Evolutionary conservation across 2,329 filamentous ascomycete genomes (phyloP), one percentile per base, ranked within the genome.

Genomic region (Ophiosphaerella korrae): DNA sequence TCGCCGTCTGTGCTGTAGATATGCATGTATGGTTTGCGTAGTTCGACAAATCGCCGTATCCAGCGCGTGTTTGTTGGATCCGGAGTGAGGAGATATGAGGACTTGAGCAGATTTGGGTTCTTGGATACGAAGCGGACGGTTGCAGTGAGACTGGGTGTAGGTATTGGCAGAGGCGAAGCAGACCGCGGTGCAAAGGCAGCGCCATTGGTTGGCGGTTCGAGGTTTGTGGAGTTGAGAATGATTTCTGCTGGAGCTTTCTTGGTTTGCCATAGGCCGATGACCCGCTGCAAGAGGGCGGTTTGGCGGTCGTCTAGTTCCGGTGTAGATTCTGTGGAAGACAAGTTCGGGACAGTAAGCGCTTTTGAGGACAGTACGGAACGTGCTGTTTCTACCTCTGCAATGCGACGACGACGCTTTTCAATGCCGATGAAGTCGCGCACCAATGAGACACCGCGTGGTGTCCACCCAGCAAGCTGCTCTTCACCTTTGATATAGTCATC

Each of bases 401-500:
- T 81, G 13, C 92, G 86, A 50, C 83, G 80, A 62, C 86, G 86
- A 67, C 89, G 88, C 74, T 89, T 91, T 53, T 86, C 86, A 5
- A 88, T 83, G 9, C 81, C 75, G 47, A 97, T 88, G 65, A 88
- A 96, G 73, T 99, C 94, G 50, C 87, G 85, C n/a, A 99, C 88
- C 0, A 99, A 78, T 0, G 91, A 95, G 2, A 97, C 89, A 32
- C 94, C 92, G 36, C 94, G 84, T 2, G 94, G 93, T 7, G 87
- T 86, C 94, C 94, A 99, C 49, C 86, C 86, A 2, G 81, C 86
- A 34, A 99, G 79, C 42, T 87, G 82, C 73, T 99, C 94, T 74
- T 99, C 92, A 48, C 94, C 94, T 73, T 96, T 97, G 64, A 99
- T 90, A 68, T 97, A 97, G 71, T 96, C 91, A 65, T 96, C 89